phyloP scores from a whole-genome alignment of 108 stramenopile species.

The Ochromonas danica region DNA sequence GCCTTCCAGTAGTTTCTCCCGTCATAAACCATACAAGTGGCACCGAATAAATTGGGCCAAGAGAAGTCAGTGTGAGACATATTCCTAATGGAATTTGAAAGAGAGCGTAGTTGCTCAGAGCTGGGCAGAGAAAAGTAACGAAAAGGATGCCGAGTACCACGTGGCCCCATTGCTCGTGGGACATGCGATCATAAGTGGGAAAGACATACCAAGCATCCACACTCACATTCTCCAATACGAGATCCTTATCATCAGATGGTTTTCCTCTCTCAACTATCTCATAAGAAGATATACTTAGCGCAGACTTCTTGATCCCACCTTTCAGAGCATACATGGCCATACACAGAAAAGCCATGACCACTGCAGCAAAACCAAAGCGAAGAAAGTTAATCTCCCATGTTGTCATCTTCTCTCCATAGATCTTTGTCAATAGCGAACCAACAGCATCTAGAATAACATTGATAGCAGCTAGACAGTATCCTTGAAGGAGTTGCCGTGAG shows the following conservation, averaged over 20 bases:
- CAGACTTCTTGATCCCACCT: neutral
- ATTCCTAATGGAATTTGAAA: slow-evolving; percentile 74
- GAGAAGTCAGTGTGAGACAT: slow-evolving; percentile 66
- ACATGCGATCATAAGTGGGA: slow-evolving; percentile 39
- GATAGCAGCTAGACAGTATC: slow-evolving; percentile 60
- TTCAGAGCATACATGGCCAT: neutral
- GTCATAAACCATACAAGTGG: slow-evolving; percentile 29
- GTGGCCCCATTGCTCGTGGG: slow-evolving; percentile 55
- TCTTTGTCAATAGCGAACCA: slow-evolving; percentile 71
- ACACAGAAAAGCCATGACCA: slow-evolving; percentile 27
- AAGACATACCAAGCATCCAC: slow-evolving; percentile 39
- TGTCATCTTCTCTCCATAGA: slow-evolving; percentile 65
- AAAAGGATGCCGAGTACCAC: slow-evolving; percentile 67
- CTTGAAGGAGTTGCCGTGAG: slow-evolving; percentile 39
- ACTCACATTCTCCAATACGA: slow-evolving; percentile 48
- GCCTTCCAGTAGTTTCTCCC: neutral
- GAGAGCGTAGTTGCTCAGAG: slow-evolving; percentile 73
- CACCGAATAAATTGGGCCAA: slow-evolving; percentile 73
- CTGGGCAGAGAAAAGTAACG: slow-evolving; percentile 72
- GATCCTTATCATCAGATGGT: neutral
- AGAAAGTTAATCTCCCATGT: slow-evolving; percentile 77
- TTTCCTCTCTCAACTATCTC: neutral
- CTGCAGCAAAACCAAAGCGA: slow-evolving; percentile 78
- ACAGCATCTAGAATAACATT: slow-evolving; percentile 74
- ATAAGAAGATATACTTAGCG: neutral